These are phyloP conservation scores for Hypholoma fasciculare DNA, from an alignment of 768 basidiomycete genomes.

Conservation along the genomic window DNA sequence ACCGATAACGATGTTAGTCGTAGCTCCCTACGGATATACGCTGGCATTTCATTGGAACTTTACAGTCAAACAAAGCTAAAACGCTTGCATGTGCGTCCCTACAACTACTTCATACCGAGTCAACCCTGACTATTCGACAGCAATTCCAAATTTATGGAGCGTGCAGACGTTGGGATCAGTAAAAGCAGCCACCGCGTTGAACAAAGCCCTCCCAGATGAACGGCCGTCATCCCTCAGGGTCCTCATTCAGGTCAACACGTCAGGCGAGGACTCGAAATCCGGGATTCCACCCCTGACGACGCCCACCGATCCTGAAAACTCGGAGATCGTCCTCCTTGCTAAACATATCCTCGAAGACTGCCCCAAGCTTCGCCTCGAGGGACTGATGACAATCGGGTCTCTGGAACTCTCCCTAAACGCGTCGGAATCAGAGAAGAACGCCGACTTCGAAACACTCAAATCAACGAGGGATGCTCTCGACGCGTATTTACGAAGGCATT, in stretches of 20 bases:
- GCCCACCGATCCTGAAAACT: conserved; percentile 28
- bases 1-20: background rate
- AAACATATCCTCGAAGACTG: conserved; percentile 70
- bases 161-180: conserved; percentile 84
- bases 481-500: conserved; percentile 35
- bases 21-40: conserved; percentile 87
- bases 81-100: conserved; percentile 66
- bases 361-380: conserved; percentile 73
- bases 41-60: conserved; percentile 96
- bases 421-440: conserved; percentile 45
- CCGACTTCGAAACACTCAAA: conserved; percentile 75
- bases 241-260: conserved; percentile 94
- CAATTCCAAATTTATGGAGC: conserved; percentile 83
- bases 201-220: conserved; percentile 66
- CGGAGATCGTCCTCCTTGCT: conserved; percentile 68
- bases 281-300: conserved; percentile 66
- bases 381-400: conserved; percentile 97
- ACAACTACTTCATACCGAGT: background rate
- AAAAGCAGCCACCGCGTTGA: conserved; percentile 79
- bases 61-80: conserved; percentile 95
- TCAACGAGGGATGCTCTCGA: conserved; percentile 62
- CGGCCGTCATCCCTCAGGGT: conserved; percentile 69
- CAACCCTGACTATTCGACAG: conserved; percentile 37
- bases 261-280: conserved; percentile 88
- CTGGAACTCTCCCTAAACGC: conserved; percentile 65